A percentile compares a stretch with the other conserved stretches of the same genome.
These are phyloP conservation scores for Ustilago lituana DNA, from an alignment of 1,284 basidiomycete species.

Conservation along the genomic window DNA sequence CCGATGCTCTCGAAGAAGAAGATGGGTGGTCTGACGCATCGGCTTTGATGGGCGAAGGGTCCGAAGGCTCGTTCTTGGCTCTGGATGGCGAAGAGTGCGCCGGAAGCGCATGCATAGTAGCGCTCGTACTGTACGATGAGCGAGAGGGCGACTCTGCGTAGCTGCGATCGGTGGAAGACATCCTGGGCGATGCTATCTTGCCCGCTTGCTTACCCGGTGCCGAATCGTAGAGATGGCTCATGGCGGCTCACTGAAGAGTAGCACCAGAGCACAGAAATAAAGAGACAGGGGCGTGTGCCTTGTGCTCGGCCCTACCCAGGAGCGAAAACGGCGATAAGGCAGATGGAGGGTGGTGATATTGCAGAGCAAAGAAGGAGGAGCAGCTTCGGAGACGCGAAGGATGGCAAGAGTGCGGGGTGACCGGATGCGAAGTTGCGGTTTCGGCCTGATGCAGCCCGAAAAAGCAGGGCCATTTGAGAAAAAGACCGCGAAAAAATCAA, in stretches of 20 bases:
- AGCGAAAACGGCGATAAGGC: too few species aligned
- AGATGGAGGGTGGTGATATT: too few species aligned
- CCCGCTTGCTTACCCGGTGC: background rate
- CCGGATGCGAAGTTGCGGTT: background rate
- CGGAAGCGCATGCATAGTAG: background rate
- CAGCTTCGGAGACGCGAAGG: too few species aligned
- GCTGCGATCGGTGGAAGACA: conserved; percentile 9
- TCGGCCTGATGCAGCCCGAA: background rate
- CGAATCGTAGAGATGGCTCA: conserved; percentile 14
- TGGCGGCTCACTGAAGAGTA: background rate
- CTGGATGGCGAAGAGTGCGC: conserved; percentile 8
- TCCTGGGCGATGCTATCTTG: conserved; percentile 6
- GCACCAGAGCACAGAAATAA: too few species aligned
- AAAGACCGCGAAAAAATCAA: too few species aligned
- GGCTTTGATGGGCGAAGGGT: conserved; percentile 39
- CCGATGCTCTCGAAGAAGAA: conserved; percentile 10
- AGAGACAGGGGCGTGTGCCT: too few species aligned
- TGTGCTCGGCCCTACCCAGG: too few species aligned
- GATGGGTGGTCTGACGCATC: conserved; percentile 5
- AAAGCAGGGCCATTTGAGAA: too few species aligned
- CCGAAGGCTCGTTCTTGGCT: conserved; percentile 26
- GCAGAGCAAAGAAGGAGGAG: too few species aligned
- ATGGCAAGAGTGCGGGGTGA: background rate
- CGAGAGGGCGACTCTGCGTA: conserved; percentile 9
- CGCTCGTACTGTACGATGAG: background rate